A percentile compares a stretch with the other conserved stretches of the same genome.
Evolutionary conservation across 371 early-diverging fungal genomes (phyloP).

Genomic region (Conidiobolus coronatus): DNA sequence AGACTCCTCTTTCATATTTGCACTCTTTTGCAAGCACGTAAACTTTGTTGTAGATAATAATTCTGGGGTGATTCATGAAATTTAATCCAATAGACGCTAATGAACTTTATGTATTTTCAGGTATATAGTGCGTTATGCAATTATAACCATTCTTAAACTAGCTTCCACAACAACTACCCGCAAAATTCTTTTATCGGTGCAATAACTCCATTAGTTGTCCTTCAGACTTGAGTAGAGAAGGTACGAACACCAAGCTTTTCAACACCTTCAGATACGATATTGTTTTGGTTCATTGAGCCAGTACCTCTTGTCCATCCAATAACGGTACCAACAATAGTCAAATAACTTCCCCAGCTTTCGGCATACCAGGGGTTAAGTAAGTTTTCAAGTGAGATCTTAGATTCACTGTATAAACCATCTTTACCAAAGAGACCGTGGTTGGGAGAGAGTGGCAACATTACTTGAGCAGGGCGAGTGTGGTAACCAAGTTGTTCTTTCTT

Average conservation of each 20-base stretch:
- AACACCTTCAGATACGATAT: slow-evolving; percentile 75
- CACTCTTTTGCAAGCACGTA: too few species aligned
- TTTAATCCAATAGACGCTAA: too few species aligned
- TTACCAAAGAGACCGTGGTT: slow-evolving; percentile 90
- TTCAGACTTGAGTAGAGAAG: slow-evolving; percentile 71
- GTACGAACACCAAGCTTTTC: slow-evolving; percentile 81
- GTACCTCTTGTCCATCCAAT: slow-evolving; percentile 98
- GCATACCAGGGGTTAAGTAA: slow-evolving; percentile 80
- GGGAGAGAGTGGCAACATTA: slow-evolving; percentile 79
- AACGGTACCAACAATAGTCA: slow-evolving; percentile 76
- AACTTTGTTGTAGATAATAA: too few species aligned
- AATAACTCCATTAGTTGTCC: too few species aligned
- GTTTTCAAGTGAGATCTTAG: slow-evolving; percentile 82
- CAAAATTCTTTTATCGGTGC: too few species aligned
- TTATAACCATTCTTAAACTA: too few species aligned
- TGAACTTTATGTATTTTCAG: too few species aligned
- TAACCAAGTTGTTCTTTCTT: slow-evolving; percentile 58
- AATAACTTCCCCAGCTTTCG: slow-evolving; percentile 74
- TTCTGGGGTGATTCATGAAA: too few species aligned
- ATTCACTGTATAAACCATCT: slow-evolving; percentile 86
- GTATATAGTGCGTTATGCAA: too few species aligned
- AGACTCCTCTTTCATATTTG: too few species aligned
- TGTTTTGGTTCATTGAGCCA: slow-evolving; percentile 81
- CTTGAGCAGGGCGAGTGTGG: slow-evolving; percentile 75
- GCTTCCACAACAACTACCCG: too few species aligned